A percentile compares a stretch with the other conserved stretches of the same genome.
phyloP scores from a whole-genome alignment of 169 alveolate species.

The Ophryocystis elektroscirrha region DNA sequence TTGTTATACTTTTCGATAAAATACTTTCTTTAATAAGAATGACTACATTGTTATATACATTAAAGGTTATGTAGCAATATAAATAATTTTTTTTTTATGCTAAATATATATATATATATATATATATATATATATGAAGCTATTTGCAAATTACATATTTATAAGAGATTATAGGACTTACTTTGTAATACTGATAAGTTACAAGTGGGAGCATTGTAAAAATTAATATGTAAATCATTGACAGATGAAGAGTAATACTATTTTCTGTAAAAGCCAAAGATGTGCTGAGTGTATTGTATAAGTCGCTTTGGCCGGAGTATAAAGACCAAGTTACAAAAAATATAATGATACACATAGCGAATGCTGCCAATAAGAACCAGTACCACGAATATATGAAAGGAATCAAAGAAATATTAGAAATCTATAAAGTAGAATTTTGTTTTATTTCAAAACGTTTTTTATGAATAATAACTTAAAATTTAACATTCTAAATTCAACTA shows the following conservation, averaged over 20 bases:
- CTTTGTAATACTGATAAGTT: no score
- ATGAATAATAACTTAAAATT: no score
- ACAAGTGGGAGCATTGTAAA: no score
- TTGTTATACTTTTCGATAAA: no score
- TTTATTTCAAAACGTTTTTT: background rate
- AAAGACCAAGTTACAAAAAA: background rate
- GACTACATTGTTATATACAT: conserved; percentile 7
- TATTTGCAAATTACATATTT: conserved; percentile 7
- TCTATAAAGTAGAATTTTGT: conserved; percentile 3
- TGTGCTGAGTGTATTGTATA: no score
- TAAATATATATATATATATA: conserved; percentile 5
- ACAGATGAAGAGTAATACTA: no score
- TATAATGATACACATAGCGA: background rate
- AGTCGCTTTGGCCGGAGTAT: no score
- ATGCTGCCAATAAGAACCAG: conserved; percentile 14
- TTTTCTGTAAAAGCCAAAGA: no score
- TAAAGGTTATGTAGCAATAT: conserved; percentile 4
- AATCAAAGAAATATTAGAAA: conserved; percentile 11
- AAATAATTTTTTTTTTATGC: conserved; percentile 2
- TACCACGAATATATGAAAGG: conserved; percentile 23
- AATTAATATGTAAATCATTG: no score
- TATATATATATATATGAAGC: conserved; percentile 6
- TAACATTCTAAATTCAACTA: background rate
- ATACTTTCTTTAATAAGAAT: conserved; percentile 7
- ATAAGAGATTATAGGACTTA: no score